Evolutionary conservation across 2,329 filamentous ascomycete species (phyloP).

Genomic region (Herpotrichia juniperi): DNA sequence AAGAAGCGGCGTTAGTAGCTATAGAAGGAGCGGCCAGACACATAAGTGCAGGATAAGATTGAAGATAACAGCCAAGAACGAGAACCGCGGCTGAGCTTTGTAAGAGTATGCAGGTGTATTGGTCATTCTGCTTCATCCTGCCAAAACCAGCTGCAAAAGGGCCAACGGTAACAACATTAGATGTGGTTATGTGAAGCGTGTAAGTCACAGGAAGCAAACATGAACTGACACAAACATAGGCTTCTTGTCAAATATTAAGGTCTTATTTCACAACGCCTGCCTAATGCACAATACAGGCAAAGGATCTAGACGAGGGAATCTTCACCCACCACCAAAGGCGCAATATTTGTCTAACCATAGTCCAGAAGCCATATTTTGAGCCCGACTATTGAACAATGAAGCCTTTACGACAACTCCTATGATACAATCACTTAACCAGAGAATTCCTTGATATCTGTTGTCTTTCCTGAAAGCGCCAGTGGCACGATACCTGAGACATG

Average conservation of each 20-base stretch:
- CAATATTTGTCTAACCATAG: constrained; percentile 13
- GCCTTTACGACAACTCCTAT: constrained; percentile 2
- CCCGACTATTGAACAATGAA: neutral
- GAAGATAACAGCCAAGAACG: too few species aligned
- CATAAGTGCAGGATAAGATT: too few species aligned
- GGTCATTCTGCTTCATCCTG: too few species aligned
- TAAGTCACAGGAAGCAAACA: neutral
- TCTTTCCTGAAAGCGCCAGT: constrained; percentile 76
- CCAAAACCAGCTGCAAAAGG: too few species aligned
- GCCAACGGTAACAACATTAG: too few species aligned
- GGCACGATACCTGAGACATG: constrained; percentile 96
- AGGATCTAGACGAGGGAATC: constrained; percentile 8
- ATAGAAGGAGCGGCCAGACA: too few species aligned
- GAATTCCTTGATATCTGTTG: constrained; percentile 66
- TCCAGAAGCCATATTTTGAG: neutral
- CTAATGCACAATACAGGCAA: constrained; percentile 5
- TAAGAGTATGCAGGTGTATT: too few species aligned
- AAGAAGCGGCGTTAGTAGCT: too few species aligned
- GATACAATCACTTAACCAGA: constrained; percentile 47
- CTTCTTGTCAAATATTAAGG: neutral
- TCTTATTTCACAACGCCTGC: constrained; percentile 10
- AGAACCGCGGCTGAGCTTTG: too few species aligned
- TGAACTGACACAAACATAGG: neutral
- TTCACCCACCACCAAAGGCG: neutral
- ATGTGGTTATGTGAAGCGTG: too few species aligned